A percentile compares a stretch with the other conserved stretches of the same genome.
Conservation (phyloP, 306 rosid genomes). For the Prosopis cineraria region DNA sequence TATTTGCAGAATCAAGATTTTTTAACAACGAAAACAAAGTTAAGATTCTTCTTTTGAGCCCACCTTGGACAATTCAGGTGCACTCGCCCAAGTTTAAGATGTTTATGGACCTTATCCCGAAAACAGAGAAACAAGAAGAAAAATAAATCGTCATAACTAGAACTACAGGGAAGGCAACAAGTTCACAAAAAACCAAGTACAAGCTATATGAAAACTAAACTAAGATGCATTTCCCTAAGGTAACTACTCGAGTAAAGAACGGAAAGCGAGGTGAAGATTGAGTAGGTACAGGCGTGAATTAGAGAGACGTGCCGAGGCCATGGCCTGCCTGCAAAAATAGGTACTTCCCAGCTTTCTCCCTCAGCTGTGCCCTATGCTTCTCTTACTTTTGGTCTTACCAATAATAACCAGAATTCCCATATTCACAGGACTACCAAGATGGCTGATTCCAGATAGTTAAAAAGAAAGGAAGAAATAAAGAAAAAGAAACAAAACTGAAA, state of each 20-base stretch:
- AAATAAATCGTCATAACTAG: neutral
- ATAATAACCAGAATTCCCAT: neutral
- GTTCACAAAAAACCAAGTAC: constrained; percentile 31
- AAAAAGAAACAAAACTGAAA: constrained; percentile 7
- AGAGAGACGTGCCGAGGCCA: constrained; percentile 47
- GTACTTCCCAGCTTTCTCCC: constrained; percentile 24
- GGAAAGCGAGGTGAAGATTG: constrained; percentile 20
- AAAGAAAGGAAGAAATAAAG: neutral
- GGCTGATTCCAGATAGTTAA: neutral
- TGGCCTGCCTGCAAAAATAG: constrained; percentile 54
- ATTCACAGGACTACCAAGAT: constrained; percentile 38
- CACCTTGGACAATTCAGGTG: constrained; percentile 50
- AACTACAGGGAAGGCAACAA: constrained; percentile 22
- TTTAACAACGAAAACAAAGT: neutral
- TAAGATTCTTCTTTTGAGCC: neutral
- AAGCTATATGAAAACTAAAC: constrained; percentile 32
- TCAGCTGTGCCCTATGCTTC: neutral
- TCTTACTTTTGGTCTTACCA: neutral
- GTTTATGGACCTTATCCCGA: constrained; percentile 3
- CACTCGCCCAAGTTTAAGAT: constrained; percentile 20
- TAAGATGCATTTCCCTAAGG: constrained; percentile 30
- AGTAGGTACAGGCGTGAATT: constrained; percentile 49
- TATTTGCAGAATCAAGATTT: no score
- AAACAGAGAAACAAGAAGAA: neutral
- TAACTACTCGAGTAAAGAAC: constrained; percentile 6